Conservation (phyloP, 257 asterid genomes). For the Penstemon barbatus region DNA sequence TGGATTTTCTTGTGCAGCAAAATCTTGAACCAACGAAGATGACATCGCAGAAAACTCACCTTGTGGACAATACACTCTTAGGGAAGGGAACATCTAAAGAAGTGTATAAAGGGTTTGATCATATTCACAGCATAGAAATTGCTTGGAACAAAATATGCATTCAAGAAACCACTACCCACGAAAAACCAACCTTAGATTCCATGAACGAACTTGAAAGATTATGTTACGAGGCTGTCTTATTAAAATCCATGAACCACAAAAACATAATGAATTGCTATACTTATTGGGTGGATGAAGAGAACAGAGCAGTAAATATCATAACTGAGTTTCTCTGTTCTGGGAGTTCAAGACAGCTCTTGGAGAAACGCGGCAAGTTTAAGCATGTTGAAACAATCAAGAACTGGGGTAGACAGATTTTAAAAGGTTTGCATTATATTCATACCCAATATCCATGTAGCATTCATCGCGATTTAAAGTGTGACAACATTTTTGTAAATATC, state of each 20-base stretch:
- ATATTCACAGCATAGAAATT: constrained; percentile 24
- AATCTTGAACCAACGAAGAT: neutral
- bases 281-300: constrained; percentile 41
- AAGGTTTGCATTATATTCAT: constrained; percentile 38
- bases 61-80: constrained; percentile 33
- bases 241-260: constrained; percentile 38
- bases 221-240: constrained; percentile 33
- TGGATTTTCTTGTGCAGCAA: constrained; percentile 2
- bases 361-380: constrained; percentile 15
- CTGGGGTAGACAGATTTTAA: constrained; percentile 41
- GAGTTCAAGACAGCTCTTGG: constrained; percentile 35
- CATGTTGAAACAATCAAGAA: constrained; percentile 29
- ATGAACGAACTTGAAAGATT: constrained; percentile 2
- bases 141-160: constrained; percentile 43
- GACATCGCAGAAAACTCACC: constrained; percentile 35
- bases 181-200: neutral
- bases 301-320: constrained; percentile 34
- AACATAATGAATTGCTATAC: constrained; percentile 42
- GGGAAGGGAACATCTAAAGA: constrained; percentile 47
- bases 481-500: constrained; percentile 28
- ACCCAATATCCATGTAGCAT: constrained; percentile 28
- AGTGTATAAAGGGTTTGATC: constrained; percentile 41
- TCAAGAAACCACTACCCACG: neutral
- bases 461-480: constrained; percentile 46
- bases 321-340: constrained; percentile 42